phyloP scores from a whole-genome alignment of 768 basidiomycete species.

The Serendipita indica region DNA sequence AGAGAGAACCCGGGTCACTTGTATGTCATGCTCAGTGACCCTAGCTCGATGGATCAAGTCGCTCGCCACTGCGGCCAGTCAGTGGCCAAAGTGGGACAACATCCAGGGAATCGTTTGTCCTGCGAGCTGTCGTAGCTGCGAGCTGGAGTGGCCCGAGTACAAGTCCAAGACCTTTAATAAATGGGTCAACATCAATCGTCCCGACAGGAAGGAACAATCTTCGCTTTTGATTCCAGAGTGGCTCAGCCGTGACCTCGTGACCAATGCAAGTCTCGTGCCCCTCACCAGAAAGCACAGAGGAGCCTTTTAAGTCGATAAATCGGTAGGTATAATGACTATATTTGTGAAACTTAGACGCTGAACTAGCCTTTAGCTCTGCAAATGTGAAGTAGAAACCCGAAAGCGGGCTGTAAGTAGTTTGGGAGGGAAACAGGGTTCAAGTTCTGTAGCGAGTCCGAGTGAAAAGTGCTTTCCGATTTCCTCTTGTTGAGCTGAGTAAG shows the following conservation, averaged over 20 bases:
- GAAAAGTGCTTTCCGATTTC: no score
- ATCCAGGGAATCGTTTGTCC: not conserved
- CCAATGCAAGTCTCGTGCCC: not conserved
- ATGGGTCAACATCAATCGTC: not conserved
- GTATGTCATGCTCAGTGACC: not conserved
- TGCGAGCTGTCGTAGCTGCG: not conserved
- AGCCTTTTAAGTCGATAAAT: no score
- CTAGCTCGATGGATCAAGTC: not conserved
- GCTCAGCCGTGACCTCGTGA: not conserved
- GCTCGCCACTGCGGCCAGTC: not conserved
- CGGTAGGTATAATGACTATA: no score
- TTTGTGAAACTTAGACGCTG: no score
- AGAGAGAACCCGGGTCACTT: not conserved
- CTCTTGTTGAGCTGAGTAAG: no score
- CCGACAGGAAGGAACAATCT: not conserved
- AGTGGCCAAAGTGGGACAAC: not conserved
- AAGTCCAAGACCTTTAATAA: not conserved
- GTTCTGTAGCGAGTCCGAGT: no score
- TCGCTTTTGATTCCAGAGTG: not conserved
- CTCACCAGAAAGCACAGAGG: no score
- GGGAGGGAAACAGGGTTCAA: no score
- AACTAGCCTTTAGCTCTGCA: no score
- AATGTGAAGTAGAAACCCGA: no score
- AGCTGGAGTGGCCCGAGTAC: not conserved
- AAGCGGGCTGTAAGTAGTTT: no score